phyloP scores from a whole-genome alignment of 495 filamentous ascomycete species.

The Hypoxylon subgilvum region DNA sequence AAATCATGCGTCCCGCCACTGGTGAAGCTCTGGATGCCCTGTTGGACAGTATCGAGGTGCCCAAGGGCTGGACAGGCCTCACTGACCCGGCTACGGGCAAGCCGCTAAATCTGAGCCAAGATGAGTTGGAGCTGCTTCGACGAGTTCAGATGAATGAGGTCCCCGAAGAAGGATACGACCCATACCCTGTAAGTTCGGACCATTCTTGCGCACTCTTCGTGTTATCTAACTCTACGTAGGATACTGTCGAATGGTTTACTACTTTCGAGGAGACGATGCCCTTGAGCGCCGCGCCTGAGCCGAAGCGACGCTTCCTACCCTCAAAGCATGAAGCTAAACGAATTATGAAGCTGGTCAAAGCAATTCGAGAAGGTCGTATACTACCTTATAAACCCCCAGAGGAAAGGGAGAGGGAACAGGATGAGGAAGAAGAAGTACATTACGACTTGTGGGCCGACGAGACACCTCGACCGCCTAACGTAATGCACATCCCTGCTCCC shows the following conservation, averaged over 20 bases:
- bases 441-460: slow-evolving; percentile 98
- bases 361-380: slow-evolving; percentile 92
- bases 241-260: slow-evolving; percentile 91
- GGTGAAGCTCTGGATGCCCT: slow-evolving; percentile 93
- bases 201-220: not conserved
- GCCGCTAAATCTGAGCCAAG: slow-evolving; percentile 81
- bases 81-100: slow-evolving; percentile 93
- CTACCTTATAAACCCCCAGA: slow-evolving; percentile 84
- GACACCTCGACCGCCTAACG: slow-evolving; percentile 76
- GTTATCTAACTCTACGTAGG: slow-evolving; percentile 48
- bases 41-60: slow-evolving; percentile 95
- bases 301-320: slow-evolving; percentile 92
- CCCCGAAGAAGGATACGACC: slow-evolving; percentile 85
- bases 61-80: slow-evolving; percentile 95
- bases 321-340: slow-evolving; percentile 98
- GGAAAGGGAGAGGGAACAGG: slow-evolving; percentile 72
- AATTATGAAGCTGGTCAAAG: slow-evolving; percentile 96
- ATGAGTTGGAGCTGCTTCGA: slow-evolving; percentile 86
- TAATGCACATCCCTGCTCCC: slow-evolving; percentile 95
- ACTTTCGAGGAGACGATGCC: slow-evolving; percentile 92
- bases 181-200: slow-evolving; percentile 69
- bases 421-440: slow-evolving; percentile 67
- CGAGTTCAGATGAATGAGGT: slow-evolving; percentile 92
- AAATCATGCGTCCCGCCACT: slow-evolving; percentile 92
- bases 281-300: slow-evolving; percentile 89